A percentile compares a stretch with the other conserved stretches of the same genome.
phyloP scores from a whole-genome alignment of 2,329 filamentous ascomycete genomes.

The Alternaria ethzedia region DNA sequence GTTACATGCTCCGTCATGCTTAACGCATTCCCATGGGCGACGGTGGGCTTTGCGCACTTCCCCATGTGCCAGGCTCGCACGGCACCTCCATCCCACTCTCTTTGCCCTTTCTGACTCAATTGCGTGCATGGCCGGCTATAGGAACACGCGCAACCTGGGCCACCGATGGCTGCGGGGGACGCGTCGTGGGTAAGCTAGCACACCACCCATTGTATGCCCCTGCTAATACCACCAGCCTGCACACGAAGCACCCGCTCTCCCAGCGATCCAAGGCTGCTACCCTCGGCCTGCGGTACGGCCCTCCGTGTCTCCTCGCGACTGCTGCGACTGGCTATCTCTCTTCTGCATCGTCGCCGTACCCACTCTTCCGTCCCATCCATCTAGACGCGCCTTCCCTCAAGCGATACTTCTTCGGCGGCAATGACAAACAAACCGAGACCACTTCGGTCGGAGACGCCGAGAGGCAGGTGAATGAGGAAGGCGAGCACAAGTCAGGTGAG shows the following conservation, averaged over 20 bases:
- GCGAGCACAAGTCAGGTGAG: slow-evolving; percentile 26
- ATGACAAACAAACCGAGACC: slow-evolving; percentile 23
- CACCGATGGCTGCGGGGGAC: slow-evolving; percentile 36
- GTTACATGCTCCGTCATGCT: slow-evolving; percentile 35
- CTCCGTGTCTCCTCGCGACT: slow-evolving; percentile 34
- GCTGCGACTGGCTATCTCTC: slow-evolving; percentile 30
- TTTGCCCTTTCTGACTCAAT: not conserved
- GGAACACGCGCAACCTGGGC: slow-evolving; percentile 31
- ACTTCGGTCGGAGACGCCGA: slow-evolving; percentile 28
- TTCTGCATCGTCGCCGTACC: slow-evolving; percentile 19
- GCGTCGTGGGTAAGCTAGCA: slow-evolving; percentile 33
- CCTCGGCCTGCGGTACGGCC: slow-evolving; percentile 36
- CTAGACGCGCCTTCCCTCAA: slow-evolving; percentile 40
- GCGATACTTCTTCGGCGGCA: slow-evolving; percentile 8
- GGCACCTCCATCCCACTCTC: not conserved
- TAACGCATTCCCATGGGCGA: slow-evolving; percentile 29
- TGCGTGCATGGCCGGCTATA: slow-evolving; percentile 33
- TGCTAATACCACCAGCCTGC: slow-evolving; percentile 29
- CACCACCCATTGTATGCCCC: not conserved
- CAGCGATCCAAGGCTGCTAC: slow-evolving; percentile 16
- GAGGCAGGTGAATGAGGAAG: slow-evolving; percentile 19
- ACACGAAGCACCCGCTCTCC: slow-evolving; percentile 21
- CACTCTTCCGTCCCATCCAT: slow-evolving; percentile 30
- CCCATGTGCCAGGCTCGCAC: not conserved
- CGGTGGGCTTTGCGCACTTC: slow-evolving; percentile 22